Evolutionary conservation across 495 filamentous ascomycete species (phyloP).

Genomic region (Emericellopsis terricola): DNA sequence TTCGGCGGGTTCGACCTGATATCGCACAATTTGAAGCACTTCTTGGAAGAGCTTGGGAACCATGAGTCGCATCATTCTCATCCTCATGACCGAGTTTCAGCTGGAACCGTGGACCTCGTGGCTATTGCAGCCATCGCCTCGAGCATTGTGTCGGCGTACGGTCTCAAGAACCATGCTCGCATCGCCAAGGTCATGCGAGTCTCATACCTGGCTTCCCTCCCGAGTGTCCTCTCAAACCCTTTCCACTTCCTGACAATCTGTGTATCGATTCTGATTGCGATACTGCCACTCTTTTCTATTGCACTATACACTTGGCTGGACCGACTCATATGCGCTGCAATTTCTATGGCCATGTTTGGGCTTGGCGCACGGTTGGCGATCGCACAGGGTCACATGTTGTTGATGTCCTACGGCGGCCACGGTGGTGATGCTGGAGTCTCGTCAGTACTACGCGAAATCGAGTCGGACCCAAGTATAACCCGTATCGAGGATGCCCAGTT

Average conservation of each 20-base stretch:
- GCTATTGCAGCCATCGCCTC: slow-evolving; percentile 69
- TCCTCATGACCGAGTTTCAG: slow-evolving; percentile 40
- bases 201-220: slow-evolving; percentile 58
- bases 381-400: slow-evolving; percentile 75
- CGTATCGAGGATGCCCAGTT: slow-evolving; percentile 78
- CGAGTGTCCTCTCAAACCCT: slow-evolving; percentile 71
- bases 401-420: slow-evolving; percentile 58
- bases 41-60: slow-evolving; percentile 40
- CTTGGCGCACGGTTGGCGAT: slow-evolving; percentile 69
- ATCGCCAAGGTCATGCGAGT: slow-evolving; percentile 71
- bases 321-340: slow-evolving; percentile 56
- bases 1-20: slow-evolving; percentile 96
- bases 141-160: slow-evolving; percentile 74
- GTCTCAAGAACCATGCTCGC: slow-evolving; percentile 81
- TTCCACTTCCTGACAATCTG: slow-evolving; percentile 85
- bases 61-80: slow-evolving; percentile 53
- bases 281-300: slow-evolving; percentile 68
- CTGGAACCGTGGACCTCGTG: slow-evolving; percentile 66
- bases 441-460: slow-evolving; percentile 69
- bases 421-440: slow-evolving; percentile 34
- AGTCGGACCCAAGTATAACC: slow-evolving; percentile 55
- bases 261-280: slow-evolving; percentile 60
- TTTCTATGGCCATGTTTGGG: slow-evolving; percentile 71
- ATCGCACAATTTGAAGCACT: slow-evolving; percentile 78
- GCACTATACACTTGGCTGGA: slow-evolving; percentile 65